Evolutionary conservation across 129 eudicot species (phyloP).

Genomic region (Oenanthe sinensis): DNA sequence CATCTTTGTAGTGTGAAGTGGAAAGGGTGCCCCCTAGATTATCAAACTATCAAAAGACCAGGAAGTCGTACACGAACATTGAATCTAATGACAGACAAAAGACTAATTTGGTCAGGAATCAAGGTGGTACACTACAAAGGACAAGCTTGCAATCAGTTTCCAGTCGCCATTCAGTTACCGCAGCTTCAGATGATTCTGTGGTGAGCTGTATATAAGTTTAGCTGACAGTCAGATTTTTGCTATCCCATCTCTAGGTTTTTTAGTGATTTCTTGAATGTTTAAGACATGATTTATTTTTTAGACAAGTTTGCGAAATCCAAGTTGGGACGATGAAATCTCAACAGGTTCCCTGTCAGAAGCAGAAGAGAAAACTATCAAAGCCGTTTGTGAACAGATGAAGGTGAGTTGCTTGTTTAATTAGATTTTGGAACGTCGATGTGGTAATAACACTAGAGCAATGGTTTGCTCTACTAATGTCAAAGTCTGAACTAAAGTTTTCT

Average conservation of each 20-base stretch:
- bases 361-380: constrained; percentile 76
- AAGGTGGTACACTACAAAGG: constrained; percentile 9
- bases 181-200: constrained; percentile 46
- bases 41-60: constrained; percentile 19
- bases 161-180: constrained; percentile 10
- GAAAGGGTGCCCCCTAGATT: constrained; percentile 27
- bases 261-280: not conserved
- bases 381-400: constrained; percentile 61
- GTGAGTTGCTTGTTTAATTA: constrained; percentile 19
- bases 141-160: constrained; percentile 14
- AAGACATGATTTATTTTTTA: constrained; percentile 13
- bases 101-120: constrained; percentile 20
- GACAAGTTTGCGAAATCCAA: constrained; percentile 43
- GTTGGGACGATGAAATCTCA: constrained; percentile 61
- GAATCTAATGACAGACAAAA: constrained; percentile 22
- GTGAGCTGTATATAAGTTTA: constrained; percentile 26
- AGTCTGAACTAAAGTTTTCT: not conserved
- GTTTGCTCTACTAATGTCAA: not conserved
- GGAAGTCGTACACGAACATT: constrained; percentile 18
- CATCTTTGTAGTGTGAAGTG: constrained; percentile 31
- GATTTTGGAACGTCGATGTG: not conserved
- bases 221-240: not conserved
- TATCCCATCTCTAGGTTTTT: not conserved
- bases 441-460: not conserved
- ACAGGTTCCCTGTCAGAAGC: constrained; percentile 66